Evolutionary conservation across 2,329 filamentous ascomycete species (phyloP), one percentile per base, ranked within the genome.

Genomic region (Penicillium psychrosexuale): DNA sequence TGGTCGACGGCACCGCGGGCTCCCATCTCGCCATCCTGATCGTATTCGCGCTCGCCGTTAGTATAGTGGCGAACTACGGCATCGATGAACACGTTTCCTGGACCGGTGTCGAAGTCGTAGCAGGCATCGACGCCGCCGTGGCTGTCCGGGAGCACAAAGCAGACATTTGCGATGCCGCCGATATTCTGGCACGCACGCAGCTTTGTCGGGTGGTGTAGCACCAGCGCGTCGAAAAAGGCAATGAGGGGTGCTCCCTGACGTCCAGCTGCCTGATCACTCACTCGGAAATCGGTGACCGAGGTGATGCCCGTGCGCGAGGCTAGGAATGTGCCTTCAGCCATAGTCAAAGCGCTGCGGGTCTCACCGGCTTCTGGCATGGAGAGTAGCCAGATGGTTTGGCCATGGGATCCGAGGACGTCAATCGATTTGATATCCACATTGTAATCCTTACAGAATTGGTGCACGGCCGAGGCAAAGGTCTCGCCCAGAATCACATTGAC

Each of bases 181-280:
- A 86, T 84, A 62, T 85, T 84, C 63, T 85, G 81, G 66, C 82
- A 84, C 2, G 80, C 81, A 27, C 83, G 78, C 8, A 83, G 71
- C 67, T 82, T 84, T 4, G 70, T 79, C 0, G 82, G 78, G 61
- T 85, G 80, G 59, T 82, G 80, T 17, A 86, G 73, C 9, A 84
- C 62, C 4, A 84, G 70, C 0, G 78, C 76, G 59, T 85, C 81
- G 61, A 85, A 82, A 60, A 85, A 83, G 19, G 78, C 80, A 53
- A 82, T 80, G 15, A 84, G 73, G 0, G 82, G 80, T 2, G 81
- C 79, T 4, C 80, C 80, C 63, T 83, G 81, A 39, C 80, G 74
- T 5, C 80, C 79, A n/a, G 77, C 78, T 5, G 81, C 79, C 69
- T 82, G 80, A 59, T 84, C 82, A n/a, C 75, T 75, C 47, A 84